Conservation (phyloP, 176 grass and related monocot genomes). For the Oryza officinalis region DNA sequence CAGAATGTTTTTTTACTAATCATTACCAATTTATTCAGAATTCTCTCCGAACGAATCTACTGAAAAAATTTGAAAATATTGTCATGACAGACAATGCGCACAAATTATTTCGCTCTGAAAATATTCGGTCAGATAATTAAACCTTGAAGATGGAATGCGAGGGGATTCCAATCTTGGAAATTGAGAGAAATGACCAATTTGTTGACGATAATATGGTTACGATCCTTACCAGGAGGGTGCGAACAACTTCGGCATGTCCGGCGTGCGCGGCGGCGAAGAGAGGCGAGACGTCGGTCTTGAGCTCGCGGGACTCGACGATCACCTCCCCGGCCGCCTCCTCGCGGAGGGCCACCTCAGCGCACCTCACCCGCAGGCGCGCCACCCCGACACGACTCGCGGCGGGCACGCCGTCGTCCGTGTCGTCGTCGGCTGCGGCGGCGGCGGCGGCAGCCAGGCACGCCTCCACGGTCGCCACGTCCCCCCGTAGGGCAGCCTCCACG, state of each 20-base stretch:
- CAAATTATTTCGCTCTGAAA: neutral
- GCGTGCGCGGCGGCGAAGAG: constrained; percentile 53
- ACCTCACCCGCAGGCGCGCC: constrained; percentile 34
- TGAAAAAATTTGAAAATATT: neutral
- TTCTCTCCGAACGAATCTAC: neutral
- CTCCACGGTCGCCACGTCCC: constrained; percentile 33
- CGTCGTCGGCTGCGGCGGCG: too few species aligned
- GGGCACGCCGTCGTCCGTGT: neutral
- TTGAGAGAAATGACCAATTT: neutral
- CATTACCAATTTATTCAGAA: neutral
- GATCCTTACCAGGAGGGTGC: constrained; percentile 36
- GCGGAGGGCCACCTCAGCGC: constrained; percentile 24
- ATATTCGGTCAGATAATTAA: neutral
- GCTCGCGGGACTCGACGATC: constrained; percentile 26
- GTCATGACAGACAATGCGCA: neutral
- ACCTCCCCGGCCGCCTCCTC: constrained; percentile 41
- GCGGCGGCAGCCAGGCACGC: constrained; percentile 12
- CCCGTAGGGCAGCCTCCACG: constrained; percentile 40
- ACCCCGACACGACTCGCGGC: constrained; percentile 37
- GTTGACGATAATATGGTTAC: neutral
- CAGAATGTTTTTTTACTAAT: neutral
- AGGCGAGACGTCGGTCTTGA: constrained; percentile 52
- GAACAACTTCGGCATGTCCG: constrained; percentile 34
- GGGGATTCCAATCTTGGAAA: neutral
- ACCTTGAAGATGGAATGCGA: neutral